Conservation (phyloP, 177 flowering plant genomes). For the Tripterygium wilfordii region DNA sequence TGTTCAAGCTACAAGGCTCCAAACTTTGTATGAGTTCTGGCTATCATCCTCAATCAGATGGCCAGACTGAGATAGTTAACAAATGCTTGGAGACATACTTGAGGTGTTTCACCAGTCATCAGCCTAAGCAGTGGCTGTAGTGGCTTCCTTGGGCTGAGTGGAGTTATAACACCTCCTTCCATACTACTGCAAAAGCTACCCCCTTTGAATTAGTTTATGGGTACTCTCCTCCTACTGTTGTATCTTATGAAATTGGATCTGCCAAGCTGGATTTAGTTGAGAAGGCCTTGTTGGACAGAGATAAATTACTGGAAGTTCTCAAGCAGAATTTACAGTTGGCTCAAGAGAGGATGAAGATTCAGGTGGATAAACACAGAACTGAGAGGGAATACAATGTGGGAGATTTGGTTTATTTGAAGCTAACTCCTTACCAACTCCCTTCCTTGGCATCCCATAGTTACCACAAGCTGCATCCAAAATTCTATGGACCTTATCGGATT, state of each 20-base stretch:
- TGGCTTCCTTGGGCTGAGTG: constrained; percentile 9
- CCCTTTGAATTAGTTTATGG: constrained; percentile 8
- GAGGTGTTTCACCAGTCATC: not conserved
- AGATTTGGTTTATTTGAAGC: no score
- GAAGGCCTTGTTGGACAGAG: no score
- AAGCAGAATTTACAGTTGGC: no score
- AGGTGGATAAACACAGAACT: no score
- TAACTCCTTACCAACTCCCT: not conserved
- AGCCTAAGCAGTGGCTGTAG: not conserved
- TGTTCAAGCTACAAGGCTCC: constrained; percentile 2
- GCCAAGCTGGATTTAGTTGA: no score
- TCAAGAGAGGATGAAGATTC: no score
- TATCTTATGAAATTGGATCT: no score
- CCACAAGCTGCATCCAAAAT: not conserved
- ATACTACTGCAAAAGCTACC: not conserved
- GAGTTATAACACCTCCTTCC: constrained; percentile 11
- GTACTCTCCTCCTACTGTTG: no score
- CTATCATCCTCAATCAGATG: constrained; percentile 16
- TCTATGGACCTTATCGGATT: not conserved
- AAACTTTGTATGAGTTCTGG: not conserved
- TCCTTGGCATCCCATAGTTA: not conserved
- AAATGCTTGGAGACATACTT: constrained; percentile 3
- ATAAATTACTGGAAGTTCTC: no score
- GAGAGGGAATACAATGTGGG: no score
- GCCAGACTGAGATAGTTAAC: constrained; percentile 14